These are phyloP conservation scores for Reticulascus tulasneorum DNA, from an alignment of 2,329 filamentous ascomycete genomes.

Conservation along the genomic window DNA sequence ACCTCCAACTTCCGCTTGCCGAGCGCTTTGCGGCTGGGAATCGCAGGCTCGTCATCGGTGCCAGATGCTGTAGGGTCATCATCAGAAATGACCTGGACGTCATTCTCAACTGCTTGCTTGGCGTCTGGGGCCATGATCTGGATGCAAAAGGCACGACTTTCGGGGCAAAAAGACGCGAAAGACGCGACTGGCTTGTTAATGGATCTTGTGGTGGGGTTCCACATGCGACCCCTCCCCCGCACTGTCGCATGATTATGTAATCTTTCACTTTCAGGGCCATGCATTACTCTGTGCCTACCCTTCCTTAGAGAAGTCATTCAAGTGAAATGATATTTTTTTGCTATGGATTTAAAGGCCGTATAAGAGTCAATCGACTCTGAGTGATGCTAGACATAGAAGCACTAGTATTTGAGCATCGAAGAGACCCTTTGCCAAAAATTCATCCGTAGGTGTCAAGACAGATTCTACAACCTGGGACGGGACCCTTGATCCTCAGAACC, in stretches of 20 bases:
- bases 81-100: slow-evolving; percentile 6
- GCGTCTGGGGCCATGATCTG: slow-evolving; percentile 3
- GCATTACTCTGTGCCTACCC: too few relatives aligned
- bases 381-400: neutral
- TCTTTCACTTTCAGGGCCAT: too few relatives aligned
- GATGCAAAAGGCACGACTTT: slow-evolving; percentile 6
- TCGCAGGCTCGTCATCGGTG: neutral
- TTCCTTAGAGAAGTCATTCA: too few relatives aligned
- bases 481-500: too few relatives aligned
- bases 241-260: too few relatives aligned
- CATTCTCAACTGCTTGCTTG: neutral
- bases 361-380: neutral
- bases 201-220: too few relatives aligned
- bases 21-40: slow-evolving; percentile 5
- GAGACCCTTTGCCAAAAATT: too few relatives aligned
- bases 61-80: slow-evolving; percentile 4
- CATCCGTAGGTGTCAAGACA: too few relatives aligned
- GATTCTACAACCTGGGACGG: too few relatives aligned
- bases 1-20: slow-evolving; percentile 34
- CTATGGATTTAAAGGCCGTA: neutral
- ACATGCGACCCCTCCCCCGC: too few relatives aligned
- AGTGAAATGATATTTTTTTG: too few relatives aligned
- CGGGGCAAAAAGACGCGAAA: slow-evolving; percentile 2
- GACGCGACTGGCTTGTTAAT: slow-evolving; percentile 6
- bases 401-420: too few relatives aligned